These are phyloP conservation scores for Botrytis porri DNA, from an alignment of 2,329 filamentous ascomycete species.

Conservation along the genomic window DNA sequence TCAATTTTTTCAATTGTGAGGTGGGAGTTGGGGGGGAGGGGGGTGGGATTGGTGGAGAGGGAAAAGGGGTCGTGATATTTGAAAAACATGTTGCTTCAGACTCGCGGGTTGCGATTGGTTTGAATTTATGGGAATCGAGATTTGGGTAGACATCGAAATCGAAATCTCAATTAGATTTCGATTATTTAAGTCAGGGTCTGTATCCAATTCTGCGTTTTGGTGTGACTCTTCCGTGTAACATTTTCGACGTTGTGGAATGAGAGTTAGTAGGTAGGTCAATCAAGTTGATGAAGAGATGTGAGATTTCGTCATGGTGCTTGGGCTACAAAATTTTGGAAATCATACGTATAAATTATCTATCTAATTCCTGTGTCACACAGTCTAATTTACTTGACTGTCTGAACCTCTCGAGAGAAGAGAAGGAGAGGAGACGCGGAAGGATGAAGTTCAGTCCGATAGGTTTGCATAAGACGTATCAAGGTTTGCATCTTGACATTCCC, in stretches of 20 bases:
- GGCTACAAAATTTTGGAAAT: not conserved
- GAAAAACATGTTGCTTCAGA: not conserved
- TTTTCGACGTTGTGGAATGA: not conserved
- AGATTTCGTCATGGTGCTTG: not conserved
- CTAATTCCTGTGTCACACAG: not conserved
- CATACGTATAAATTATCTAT: not conserved
- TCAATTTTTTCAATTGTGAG: not conserved
- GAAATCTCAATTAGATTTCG: not conserved
- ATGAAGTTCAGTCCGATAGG: not conserved
- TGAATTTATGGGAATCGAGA: not conserved
- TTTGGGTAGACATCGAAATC: not conserved
- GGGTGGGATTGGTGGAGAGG: not conserved
- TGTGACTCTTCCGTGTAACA: not conserved
- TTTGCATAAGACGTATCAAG: not conserved
- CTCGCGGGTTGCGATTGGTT: not conserved
- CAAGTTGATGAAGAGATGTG: not conserved
- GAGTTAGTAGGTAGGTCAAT: not conserved
- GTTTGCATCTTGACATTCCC: not conserved
- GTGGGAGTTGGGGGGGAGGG: no score
- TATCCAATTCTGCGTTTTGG: not conserved
- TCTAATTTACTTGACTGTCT: no score
- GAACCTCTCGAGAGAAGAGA: not conserved
- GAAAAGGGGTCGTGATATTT: not conserved
- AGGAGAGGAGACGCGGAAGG: not conserved
- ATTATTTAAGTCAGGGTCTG: not conserved